phyloP scores from a whole-genome alignment of 169 alveolate species.

The Plasmodium coatneyi region DNA sequence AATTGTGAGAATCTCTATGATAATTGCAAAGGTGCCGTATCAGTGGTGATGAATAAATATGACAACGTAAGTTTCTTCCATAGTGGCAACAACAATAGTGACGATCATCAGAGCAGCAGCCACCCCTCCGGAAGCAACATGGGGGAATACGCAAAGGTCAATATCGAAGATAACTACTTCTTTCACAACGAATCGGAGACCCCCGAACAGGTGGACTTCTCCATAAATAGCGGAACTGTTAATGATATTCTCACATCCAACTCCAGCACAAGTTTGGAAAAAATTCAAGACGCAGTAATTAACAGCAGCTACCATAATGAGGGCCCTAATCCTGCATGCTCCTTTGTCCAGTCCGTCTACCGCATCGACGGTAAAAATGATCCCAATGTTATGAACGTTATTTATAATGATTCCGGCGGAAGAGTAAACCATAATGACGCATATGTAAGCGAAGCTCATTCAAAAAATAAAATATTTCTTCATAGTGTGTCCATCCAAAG shows the following conservation, averaged over 20 bases:
- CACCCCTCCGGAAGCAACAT: neutral
- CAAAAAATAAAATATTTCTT: neutral
- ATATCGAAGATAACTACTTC: constrained; percentile 16
- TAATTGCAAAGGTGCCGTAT: constrained; percentile 1
- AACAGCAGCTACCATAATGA: neutral
- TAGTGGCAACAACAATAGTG: neutral
- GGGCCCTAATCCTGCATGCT: neutral
- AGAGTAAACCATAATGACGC: neutral
- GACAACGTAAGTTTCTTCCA: neutral
- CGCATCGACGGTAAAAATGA: constrained; percentile 4
- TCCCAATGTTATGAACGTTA: neutral
- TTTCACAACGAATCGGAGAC: constrained; percentile 17
- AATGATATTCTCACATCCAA: neutral
- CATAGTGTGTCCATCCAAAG: neutral
- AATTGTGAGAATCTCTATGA: neutral
- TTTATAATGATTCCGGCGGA: neutral
- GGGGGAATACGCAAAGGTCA: neutral
- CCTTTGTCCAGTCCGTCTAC: neutral
- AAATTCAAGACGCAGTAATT: constrained; percentile 6
- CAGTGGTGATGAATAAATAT: neutral
- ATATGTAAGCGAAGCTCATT: neutral
- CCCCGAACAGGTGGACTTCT: neutral
- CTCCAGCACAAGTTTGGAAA: constrained; percentile 6
- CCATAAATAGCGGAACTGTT: neutral
- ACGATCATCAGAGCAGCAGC: neutral